Evolutionary conservation across 2,329 filamentous ascomycete species (phyloP).

Genomic region (Pseudogymnoascus verrucosus): DNA sequence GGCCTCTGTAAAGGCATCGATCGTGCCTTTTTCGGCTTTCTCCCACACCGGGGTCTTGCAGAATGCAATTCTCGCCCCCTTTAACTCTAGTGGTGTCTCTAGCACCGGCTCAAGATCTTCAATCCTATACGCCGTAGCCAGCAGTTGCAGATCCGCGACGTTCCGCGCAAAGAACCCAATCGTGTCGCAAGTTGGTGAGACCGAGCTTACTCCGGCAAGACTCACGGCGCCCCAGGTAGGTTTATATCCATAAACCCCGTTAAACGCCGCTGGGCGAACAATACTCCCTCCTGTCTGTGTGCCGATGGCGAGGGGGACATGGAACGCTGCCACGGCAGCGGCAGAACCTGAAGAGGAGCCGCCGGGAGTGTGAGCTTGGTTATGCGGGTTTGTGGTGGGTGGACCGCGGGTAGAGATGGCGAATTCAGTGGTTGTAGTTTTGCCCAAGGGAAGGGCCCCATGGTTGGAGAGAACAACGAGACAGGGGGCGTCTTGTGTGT

Average conservation of each 20-base stretch:
- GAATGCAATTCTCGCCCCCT: conserved; percentile 46
- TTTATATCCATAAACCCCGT: conserved; percentile 57
- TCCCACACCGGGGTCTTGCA: conserved; percentile 46
- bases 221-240: conserved; percentile 58
- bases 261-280: conserved; percentile 57
- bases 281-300: conserved; percentile 60
- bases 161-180: conserved; percentile 52
- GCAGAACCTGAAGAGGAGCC: conserved; percentile 61
- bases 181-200: conserved; percentile 52
- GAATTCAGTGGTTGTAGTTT: conserved; percentile 58
- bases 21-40: conserved; percentile 37
- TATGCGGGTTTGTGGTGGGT: conserved; percentile 50
- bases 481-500: conserved; percentile 43
- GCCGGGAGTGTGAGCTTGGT: conserved; percentile 47
- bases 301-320: conserved; percentile 52
- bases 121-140: conserved; percentile 47
- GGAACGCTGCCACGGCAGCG: conserved; percentile 57
- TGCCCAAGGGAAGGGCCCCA: conserved; percentile 50
- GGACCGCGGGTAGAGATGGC: conserved; percentile 47
- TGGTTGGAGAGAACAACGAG: conserved; percentile 44
- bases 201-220: conserved; percentile 52
- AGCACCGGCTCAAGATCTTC: conserved; percentile 37
- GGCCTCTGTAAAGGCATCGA: conserved; percentile 35
- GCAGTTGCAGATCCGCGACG: conserved; percentile 48
- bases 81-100: conserved; percentile 28